Base-by-base conservation (phyloP, 1,139 yeast species). In the Taphrina communis region DNA sequence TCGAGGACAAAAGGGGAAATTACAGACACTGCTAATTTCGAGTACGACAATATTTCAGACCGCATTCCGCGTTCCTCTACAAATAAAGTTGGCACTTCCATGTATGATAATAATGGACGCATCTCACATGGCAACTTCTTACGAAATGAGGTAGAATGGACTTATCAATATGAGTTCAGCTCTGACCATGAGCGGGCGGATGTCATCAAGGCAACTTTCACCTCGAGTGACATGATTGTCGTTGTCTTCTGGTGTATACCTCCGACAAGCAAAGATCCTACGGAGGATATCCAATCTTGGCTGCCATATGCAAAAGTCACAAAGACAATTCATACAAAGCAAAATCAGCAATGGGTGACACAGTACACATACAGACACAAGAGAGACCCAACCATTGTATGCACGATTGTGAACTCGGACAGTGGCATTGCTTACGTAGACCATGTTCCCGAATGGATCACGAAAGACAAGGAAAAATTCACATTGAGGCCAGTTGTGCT, bases 361-460 rank as follows among this genome's bases (percentile, higher is more conserved):
- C 62, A 58, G 25, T 58, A 58, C 62, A 58, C 62, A 1, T 58
- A 58, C 17, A 17, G 42, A 5, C 62, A 58, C 42, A 58, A 58
- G 25, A 42, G 62, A 14, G 62, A 58, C 21, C 62, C 62, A 2
- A 31, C 53, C 6, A 42, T 42, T 25, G 35, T 14, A 11, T 58
- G 62, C 44, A 41, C 50, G 9, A 7, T 31, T 5, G 62, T 58
- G 12, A 2, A 39, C 7, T 6, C 25, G 1, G 60, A 56, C 6
- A 14, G 14, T 11, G 25, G 46, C 12, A 41, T 58, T 1, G 36
- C 25, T 6, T 44, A 14, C 31, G 25, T 44, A 12, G 53, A 58
- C 7, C 9, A 19, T 7, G 6, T 17, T 8, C 62, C 52, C 39
- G 62, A 58, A 11, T 58, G 62, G 62, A 44, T 58, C n/a, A n/a